Conservation (phyloP, 2,329 filamentous ascomycete genomes). For the Aspergillus sp. region DNA sequence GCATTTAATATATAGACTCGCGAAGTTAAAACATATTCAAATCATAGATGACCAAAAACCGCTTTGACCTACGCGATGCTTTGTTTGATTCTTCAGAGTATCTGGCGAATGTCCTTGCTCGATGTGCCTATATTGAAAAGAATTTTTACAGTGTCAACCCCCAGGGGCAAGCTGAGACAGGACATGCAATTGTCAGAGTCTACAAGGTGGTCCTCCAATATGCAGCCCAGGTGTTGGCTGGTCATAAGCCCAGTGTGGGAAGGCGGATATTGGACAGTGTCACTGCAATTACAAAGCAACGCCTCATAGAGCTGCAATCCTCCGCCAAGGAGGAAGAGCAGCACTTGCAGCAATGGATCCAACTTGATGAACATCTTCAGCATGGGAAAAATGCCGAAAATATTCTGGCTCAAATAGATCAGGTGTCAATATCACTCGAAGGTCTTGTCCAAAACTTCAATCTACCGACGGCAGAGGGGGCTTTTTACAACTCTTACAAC, state of each 20-base stretch:
- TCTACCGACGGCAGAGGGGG: slow-evolving; percentile 6
- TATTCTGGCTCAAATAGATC: slow-evolving; percentile 6
- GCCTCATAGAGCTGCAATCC: slow-evolving; percentile 6
- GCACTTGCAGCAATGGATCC: slow-evolving; percentile 5
- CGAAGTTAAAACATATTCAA: neutral
- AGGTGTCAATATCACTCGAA: neutral
- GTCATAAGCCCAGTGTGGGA: slow-evolving; percentile 2
- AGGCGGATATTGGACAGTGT: slow-evolving; percentile 7
- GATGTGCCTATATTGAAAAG: slow-evolving; percentile 9
- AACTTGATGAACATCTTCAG: slow-evolving; percentile 5
- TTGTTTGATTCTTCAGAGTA: slow-evolving; percentile 13
- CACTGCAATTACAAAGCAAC: slow-evolving; percentile 6
- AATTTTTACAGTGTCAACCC: slow-evolving; percentile 5
- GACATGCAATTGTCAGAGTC: slow-evolving; percentile 4
- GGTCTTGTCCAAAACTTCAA: neutral
- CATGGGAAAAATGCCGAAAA: slow-evolving; percentile 2
- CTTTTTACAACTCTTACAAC: slow-evolving; percentile 12
- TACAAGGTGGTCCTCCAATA: slow-evolving; percentile 12
- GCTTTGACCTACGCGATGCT: slow-evolving; percentile 4
- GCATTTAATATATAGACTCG: neutral
- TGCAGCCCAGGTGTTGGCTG: slow-evolving; percentile 2
- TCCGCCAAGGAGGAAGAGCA: slow-evolving; percentile 8
- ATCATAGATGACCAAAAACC: slow-evolving; percentile 11
- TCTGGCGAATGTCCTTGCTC: slow-evolving; percentile 7
- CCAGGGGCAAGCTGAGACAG: neutral